Base-by-base conservation (phyloP, 768 basidiomycete species). In the Rubroboletus satanas region DNA sequence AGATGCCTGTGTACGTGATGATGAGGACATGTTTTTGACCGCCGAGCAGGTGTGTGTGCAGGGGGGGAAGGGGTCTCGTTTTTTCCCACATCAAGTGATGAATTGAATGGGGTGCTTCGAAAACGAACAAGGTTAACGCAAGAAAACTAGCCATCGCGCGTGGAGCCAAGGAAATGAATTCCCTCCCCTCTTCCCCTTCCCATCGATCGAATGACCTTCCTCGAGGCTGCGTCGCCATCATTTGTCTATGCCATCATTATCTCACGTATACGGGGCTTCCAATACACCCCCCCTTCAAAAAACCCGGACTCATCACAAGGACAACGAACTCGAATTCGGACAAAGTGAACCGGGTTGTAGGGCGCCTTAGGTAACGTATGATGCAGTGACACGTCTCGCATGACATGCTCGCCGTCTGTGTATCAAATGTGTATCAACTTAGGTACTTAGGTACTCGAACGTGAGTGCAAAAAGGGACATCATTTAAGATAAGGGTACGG, bases 121-220 rank as follows among this genome's bases (percentile, higher is more conserved):
- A 45, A 43, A 23, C 12, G 36, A 42, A 57, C 54, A 61, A 61
- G 47, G 59, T 57, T 61, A 52, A 36, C 53, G 46, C 59, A 38
- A 29, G n/a, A 35, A 15, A 32, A 15, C 15, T 10, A 4, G 17
- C 5, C 41, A 23, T 49, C 32, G 21, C 35, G 28, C n/a, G n/a
- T 38, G 43, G 15, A 14, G 21, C 32, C 12, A 56, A 46, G 11
- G 45, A 58, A 28, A 49, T n/a, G 35, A 38, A 38, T 15, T 15
- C 11, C 28, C 43, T 8, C 7, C 10, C 17, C 10, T 6, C 23
- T 26, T 26, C 23, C 23, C 23, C 23, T 26, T 26, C 23, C 21
- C 49, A 50, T 17, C 41, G 49, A 51, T 51, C 49, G 23, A 45
- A 45, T 28, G 47, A 28, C 47, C n/a, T 37, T 28, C 26, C 36